phyloP scores from a whole-genome alignment of 257 asterid species.

The Salvia rosmarinus region DNA sequence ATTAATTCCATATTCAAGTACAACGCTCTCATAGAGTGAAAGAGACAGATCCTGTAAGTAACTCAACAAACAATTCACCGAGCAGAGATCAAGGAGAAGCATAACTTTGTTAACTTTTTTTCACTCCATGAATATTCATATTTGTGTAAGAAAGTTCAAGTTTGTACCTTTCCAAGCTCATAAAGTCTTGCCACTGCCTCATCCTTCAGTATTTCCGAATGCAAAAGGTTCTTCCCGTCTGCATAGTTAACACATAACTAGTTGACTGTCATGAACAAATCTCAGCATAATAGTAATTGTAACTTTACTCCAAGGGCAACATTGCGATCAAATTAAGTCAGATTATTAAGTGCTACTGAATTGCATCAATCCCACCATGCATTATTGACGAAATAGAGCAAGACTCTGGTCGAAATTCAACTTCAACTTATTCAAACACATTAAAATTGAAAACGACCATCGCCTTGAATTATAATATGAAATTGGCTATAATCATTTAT shows the following conservation, averaged over 20 bases:
- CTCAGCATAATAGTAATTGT: conserved; percentile 2
- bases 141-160: conserved; percentile 16
- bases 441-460: neutral
- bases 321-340: neutral
- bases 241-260: conserved; percentile 46
- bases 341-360: neutral
- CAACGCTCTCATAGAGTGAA: neutral
- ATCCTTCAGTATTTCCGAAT: conserved; percentile 64
- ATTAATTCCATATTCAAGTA: conserved; percentile 13
- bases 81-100: conserved; percentile 9
- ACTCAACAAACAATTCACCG: neutral
- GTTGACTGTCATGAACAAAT: conserved; percentile 5
- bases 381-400: neutral
- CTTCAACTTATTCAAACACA: conserved; percentile 8
- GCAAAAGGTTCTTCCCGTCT: conserved; percentile 44
- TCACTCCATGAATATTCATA: conserved; percentile 2
- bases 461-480: neutral
- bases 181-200: conserved; percentile 81
- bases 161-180: conserved; percentile 81
- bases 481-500: neutral
- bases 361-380: neutral
- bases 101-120: conserved; percentile 11
- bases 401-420: neutral
- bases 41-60: neutral
- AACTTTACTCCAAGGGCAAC: conserved; percentile 1